These are phyloP conservation scores for Nannochloris sp. DNA, from an alignment of 139 green algal genomes.

Conservation along the genomic window DNA sequence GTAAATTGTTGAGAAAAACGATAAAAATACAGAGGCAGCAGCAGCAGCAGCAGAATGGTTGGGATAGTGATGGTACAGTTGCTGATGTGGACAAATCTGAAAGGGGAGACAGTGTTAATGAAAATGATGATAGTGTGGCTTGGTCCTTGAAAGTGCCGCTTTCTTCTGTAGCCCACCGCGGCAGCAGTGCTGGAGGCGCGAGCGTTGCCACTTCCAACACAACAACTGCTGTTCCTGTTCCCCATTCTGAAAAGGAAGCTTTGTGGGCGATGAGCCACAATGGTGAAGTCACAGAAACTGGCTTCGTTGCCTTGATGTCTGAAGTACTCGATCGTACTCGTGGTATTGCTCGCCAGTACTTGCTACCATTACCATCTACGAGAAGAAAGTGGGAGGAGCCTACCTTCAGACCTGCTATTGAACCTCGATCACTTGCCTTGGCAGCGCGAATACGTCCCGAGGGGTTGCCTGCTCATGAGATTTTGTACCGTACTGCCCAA, in stretches of 20 bases:
- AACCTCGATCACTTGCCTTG: slow-evolving; percentile 40
- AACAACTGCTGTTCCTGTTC: neutral
- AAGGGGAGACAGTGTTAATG: neutral
- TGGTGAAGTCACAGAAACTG: slow-evolving; percentile 9
- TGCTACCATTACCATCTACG: slow-evolving; percentile 42
- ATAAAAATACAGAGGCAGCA: no score
- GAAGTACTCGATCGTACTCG: slow-evolving; percentile 34
- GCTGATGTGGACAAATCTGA: neutral
- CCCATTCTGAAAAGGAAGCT: neutral
- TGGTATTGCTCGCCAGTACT: slow-evolving; percentile 41
- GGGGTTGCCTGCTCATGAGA: slow-evolving; percentile 27
- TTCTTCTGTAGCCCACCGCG: slow-evolving; percentile 9
- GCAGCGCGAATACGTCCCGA: slow-evolving; percentile 37
- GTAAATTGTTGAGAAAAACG: slow-evolving; percentile 18
- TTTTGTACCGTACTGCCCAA: slow-evolving; percentile 31
- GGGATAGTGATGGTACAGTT: neutral
- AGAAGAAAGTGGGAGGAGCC: slow-evolving; percentile 42
- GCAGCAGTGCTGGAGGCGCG: neutral
- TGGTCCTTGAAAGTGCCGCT: neutral
- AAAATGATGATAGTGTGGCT: neutral
- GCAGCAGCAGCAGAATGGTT: neutral
- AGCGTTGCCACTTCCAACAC: slow-evolving; percentile 4
- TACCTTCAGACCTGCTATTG: slow-evolving; percentile 54
- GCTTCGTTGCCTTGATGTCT: slow-evolving; percentile 55
- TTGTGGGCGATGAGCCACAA: neutral